phyloP scores from a whole-genome alignment of 78 protist genomes.

The Salpingoeca rosetta region DNA sequence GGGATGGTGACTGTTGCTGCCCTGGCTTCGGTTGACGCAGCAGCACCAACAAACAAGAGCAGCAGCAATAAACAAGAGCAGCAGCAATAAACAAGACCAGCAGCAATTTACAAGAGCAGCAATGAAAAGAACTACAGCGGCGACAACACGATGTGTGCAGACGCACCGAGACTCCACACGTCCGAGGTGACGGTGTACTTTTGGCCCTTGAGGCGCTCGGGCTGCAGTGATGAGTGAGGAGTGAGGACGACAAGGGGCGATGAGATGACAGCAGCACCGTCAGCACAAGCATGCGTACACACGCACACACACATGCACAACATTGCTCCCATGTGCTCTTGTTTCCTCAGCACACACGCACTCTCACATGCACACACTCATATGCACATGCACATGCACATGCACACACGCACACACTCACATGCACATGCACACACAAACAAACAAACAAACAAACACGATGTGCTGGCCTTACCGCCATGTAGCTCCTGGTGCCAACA shows the following conservation, averaged over 20 bases:
- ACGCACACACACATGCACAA: not conserved
- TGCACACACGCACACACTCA: too few relatives aligned
- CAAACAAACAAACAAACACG: too few relatives aligned
- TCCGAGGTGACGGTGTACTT: conserved; percentile 19
- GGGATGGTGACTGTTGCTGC: too few relatives aligned
- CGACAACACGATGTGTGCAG: too few relatives aligned
- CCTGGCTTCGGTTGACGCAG: too few relatives aligned
- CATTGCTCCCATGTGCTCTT: not conserved
- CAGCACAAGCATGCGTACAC: too few relatives aligned
- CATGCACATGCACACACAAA: too few relatives aligned
- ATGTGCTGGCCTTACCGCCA: conserved; percentile 37
- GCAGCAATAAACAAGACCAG: too few relatives aligned
- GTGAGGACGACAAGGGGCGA: not conserved
- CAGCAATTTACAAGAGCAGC: too few relatives aligned
- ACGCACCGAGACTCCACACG: conserved; percentile 33
- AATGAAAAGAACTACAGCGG: too few relatives aligned
- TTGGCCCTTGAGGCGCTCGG: conserved; percentile 8
- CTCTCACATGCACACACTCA: not conserved
- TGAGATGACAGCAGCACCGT: too few relatives aligned
- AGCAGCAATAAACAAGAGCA: conserved; percentile 11
- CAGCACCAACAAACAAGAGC: not conserved
- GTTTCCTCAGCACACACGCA: not conserved
- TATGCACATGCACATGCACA: not conserved
- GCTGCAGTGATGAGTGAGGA: not conserved
- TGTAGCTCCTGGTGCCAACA: conserved; percentile 74